Conservation (phyloP, 106 monocot genomes). For the Triglochin maritima region DNA sequence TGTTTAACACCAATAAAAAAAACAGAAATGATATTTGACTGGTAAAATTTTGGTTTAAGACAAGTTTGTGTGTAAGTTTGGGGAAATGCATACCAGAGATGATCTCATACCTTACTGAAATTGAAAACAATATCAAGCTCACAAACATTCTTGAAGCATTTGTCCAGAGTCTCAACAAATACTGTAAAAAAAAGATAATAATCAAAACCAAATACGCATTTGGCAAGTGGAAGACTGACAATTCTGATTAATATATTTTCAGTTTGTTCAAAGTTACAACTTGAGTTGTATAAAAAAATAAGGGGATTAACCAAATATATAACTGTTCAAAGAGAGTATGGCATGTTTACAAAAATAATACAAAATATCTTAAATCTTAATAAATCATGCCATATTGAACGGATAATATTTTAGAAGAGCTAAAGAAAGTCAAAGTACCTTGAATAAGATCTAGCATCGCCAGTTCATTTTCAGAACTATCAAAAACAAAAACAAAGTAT, state of each 20-base stretch:
- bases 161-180: conserved; percentile 85
- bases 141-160: conserved; percentile 99
- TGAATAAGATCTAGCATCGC: conserved; percentile 96
- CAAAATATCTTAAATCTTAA: too few relatives aligned
- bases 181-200: conserved; percentile 26
- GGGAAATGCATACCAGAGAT: not conserved
- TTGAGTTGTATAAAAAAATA: too few relatives aligned
- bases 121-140: conserved; percentile 93
- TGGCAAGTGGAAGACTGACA: too few relatives aligned
- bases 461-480: conserved; percentile 89
- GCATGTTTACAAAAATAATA: too few relatives aligned
- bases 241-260: too few relatives aligned
- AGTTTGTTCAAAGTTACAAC: too few relatives aligned
- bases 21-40: not conserved
- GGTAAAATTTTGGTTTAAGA: not conserved
- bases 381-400: too few relatives aligned
- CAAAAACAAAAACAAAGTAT: conserved; percentile 85
- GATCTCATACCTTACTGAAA: conserved; percentile 64
- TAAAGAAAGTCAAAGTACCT: conserved; percentile 30
- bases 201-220: not conserved
- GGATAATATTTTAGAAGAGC: too few relatives aligned
- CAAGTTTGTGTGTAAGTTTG: not conserved
- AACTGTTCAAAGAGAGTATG: too few relatives aligned
- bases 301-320: too few relatives aligned
- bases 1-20: too few relatives aligned